A percentile compares a stretch with the other conserved stretches of the same genome.
phyloP scores from a whole-genome alignment of 148 eudicot species.

The Rhododendron molle region DNA sequence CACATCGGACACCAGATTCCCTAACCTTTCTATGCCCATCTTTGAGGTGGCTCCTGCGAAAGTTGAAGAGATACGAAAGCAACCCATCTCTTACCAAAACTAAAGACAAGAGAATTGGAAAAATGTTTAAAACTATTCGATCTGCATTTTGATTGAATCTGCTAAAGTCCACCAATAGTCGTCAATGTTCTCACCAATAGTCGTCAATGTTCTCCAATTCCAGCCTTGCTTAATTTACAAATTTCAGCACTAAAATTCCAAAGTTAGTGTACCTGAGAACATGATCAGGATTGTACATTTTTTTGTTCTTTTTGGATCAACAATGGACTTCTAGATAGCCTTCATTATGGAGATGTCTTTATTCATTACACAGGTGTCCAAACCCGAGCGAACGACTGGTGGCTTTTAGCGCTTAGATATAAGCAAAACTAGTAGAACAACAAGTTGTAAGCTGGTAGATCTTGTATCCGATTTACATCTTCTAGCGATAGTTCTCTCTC shows the following conservation, averaged over 20 bases:
- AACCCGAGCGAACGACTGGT: background rate
- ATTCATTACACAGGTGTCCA: background rate
- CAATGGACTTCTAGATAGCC: background rate
- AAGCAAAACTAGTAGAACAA: conserved; percentile 42
- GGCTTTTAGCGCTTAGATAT: background rate
- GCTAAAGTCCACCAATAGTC: background rate
- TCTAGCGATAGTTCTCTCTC: conserved; percentile 82
- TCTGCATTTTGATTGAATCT: background rate
- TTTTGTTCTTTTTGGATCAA: background rate
- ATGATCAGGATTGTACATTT: background rate
- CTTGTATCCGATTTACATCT: conserved; percentile 58
- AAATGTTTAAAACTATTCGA: background rate
- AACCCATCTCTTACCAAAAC: background rate
- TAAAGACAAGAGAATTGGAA: background rate
- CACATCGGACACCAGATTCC: background rate
- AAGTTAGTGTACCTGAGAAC: background rate
- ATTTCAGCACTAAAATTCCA: background rate
- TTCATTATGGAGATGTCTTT: background rate
- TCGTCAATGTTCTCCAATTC: background rate
- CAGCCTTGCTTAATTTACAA: background rate
- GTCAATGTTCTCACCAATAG: background rate
- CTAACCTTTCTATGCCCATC: background rate
- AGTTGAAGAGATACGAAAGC: background rate
- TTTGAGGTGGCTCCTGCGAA: conserved; percentile 1
- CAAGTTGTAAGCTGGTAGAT: conserved; percentile 84